These are phyloP conservation scores for Plasmopara muralis DNA, from an alignment of 352 stramenopile genomes.

Conservation along the genomic window DNA sequence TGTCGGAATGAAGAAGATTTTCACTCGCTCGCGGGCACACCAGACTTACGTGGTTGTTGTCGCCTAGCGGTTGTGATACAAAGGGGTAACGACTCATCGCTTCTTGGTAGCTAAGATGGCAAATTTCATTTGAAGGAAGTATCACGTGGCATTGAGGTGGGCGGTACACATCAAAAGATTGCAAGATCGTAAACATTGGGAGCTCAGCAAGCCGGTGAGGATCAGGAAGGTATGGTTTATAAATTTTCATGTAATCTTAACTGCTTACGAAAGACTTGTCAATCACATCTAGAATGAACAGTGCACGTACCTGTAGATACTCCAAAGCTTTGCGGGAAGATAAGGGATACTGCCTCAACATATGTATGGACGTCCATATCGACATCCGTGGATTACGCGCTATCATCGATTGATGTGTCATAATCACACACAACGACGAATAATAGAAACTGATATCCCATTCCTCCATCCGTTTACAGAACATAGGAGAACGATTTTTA, in stretches of 20 bases:
- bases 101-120: conserved; percentile 1
- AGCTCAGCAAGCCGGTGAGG: not conserved
- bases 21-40: not conserved
- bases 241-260: not conserved
- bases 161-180: conserved; percentile 7
- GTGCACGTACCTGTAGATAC: not conserved
- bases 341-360: not conserved
- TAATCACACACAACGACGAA: too few relatives aligned
- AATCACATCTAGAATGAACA: not conserved
- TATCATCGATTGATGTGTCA: too few relatives aligned
- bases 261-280: not conserved
- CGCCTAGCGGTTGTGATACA: conserved; percentile 3
- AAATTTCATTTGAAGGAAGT: conserved; percentile 7
- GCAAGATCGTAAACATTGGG: conserved; percentile 10
- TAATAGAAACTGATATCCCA: too few relatives aligned
- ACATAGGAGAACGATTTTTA: too few relatives aligned
- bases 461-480: too few relatives aligned
- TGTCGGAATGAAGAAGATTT: not conserved
- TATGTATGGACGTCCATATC: not conserved
- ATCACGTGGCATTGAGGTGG: conserved; percentile 7
- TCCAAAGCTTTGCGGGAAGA: not conserved
- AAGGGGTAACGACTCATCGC: conserved; percentile 7
- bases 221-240: not conserved
- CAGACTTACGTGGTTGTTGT: conserved; percentile 4
- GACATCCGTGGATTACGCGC: too few relatives aligned